Conservation (phyloP, 2,329 filamentous ascomycete species). For the Davidsoniella australis region DNA sequence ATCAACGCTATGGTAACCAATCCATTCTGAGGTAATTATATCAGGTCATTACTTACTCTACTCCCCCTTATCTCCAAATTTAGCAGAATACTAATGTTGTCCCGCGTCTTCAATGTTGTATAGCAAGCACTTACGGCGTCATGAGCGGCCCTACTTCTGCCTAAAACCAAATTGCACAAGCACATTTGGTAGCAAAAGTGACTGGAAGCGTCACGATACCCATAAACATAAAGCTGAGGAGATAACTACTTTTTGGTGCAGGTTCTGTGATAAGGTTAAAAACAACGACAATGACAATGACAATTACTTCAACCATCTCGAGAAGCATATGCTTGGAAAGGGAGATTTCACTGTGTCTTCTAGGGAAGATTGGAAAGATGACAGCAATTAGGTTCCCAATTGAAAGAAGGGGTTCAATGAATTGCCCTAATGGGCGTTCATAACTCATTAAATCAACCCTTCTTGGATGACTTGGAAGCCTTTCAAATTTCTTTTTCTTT, state of each 20-base stretch:
- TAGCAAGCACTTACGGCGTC: neutral
- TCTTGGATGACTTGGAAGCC: neutral
- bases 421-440: neutral
- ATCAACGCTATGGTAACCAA: too few species aligned
- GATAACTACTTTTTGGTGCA: neutral
- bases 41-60: neutral
- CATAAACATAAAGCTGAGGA: too few species aligned
- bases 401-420: neutral
- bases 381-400: neutral
- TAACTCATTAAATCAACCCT: neutral
- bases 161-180: constrained; percentile 55
- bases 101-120: too few species aligned
- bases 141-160: constrained; percentile 56
- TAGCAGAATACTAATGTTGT: too few species aligned
- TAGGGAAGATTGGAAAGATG: neutral
- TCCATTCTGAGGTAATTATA: neutral
- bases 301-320: neutral
- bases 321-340: neutral
- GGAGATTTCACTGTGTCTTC: neutral
- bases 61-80: neutral
- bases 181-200: constrained; percentile 77
- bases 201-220: constrained; percentile 69
- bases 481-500: neutral
- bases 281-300: neutral
- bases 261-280: neutral